A percentile compares a stretch with the other conserved stretches of the same genome.
phyloP scores from a whole-genome alignment of 179 eudicot species.

The Carnegiea gigantea region DNA sequence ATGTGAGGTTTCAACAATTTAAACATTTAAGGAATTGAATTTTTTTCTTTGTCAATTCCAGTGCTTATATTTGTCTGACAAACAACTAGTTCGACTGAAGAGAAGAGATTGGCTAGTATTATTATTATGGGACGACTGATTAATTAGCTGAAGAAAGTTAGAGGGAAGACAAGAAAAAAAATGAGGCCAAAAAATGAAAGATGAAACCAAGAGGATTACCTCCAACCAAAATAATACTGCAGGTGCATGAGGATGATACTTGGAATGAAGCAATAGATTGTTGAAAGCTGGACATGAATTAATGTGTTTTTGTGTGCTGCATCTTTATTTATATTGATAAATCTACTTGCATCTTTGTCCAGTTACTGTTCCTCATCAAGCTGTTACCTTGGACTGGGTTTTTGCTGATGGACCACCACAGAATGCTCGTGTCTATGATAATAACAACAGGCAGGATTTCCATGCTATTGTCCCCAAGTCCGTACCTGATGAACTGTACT shows the following conservation, averaged over 20 bases:
- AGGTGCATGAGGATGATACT: not conserved
- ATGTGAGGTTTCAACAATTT: too few relatives aligned
- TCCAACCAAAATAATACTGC: not conserved
- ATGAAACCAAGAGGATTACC: not conserved
- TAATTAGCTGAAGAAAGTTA: not conserved
- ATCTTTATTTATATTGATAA: constrained; percentile 11
- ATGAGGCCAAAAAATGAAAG: not conserved
- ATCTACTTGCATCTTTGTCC: constrained; percentile 26
- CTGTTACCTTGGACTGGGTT: constrained; percentile 93
- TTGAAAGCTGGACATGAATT: not conserved
- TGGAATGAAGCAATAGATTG: not conserved
- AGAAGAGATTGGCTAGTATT: too few relatives aligned
- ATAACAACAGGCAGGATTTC: constrained; percentile 73
- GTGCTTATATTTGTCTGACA: too few relatives aligned
- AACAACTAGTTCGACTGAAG: too few relatives aligned
- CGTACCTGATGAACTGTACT: constrained; percentile 56
- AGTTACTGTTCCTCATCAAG: constrained; percentile 84
- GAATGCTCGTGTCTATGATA: constrained; percentile 73
- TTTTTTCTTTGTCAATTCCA: too few relatives aligned
- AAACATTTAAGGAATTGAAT: too few relatives aligned
- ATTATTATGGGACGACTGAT: too few relatives aligned
- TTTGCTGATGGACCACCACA: constrained; percentile 95
- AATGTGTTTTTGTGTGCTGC: not conserved
- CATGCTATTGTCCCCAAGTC: constrained; percentile 75
- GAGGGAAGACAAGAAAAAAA: not conserved